These are phyloP conservation scores for Coemansia sp. DNA, from an alignment of 192 early-diverging fungal genomes.

Conservation along the genomic window DNA sequence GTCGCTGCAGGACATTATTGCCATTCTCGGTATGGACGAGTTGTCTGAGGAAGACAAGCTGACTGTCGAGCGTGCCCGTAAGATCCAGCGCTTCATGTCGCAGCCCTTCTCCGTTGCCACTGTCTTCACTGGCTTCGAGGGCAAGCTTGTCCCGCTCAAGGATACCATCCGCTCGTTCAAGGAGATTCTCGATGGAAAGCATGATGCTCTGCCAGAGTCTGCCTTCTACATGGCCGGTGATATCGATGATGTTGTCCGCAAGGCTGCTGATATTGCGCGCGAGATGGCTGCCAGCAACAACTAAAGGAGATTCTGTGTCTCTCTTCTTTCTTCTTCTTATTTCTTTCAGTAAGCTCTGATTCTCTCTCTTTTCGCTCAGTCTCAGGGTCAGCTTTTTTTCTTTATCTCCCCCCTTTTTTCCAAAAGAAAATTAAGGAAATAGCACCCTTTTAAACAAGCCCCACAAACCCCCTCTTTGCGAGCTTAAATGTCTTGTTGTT, in stretches of 20 bases:
- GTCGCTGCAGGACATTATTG: constrained; percentile 99
- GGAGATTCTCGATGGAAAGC: constrained; percentile 97
- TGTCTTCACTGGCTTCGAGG: constrained; percentile 97
- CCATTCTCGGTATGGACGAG: constrained; percentile 99
- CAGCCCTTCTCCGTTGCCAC: constrained; percentile 97
- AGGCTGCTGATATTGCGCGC: constrained; percentile 82
- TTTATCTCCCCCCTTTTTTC: no score
- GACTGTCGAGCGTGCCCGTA: constrained; percentile 98
- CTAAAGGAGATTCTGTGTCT: constrained; percentile 14
- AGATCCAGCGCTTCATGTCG: constrained; percentile 99
- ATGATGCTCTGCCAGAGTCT: constrained; percentile 90
- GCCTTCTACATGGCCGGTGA: constrained; percentile 99
- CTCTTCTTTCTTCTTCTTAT: constrained; percentile 2
- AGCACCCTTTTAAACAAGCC: no score
- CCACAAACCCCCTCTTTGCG: no score
- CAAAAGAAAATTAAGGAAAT: no score
- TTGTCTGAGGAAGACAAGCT: constrained; percentile 98
- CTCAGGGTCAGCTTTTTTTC: no score
- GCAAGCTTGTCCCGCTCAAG: constrained; percentile 84
- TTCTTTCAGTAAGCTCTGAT: not conserved
- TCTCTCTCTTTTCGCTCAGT: not conserved
- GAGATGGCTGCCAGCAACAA: constrained; percentile 59
- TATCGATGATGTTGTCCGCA: constrained; percentile 90
- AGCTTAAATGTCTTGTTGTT: no score
- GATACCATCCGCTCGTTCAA: constrained; percentile 98